A percentile compares a stretch with the other conserved stretches of the same genome.
Evolutionary conservation across 2,329 filamentous ascomycete genomes (phyloP).

Genomic region (Hypoxylon sp.): DNA sequence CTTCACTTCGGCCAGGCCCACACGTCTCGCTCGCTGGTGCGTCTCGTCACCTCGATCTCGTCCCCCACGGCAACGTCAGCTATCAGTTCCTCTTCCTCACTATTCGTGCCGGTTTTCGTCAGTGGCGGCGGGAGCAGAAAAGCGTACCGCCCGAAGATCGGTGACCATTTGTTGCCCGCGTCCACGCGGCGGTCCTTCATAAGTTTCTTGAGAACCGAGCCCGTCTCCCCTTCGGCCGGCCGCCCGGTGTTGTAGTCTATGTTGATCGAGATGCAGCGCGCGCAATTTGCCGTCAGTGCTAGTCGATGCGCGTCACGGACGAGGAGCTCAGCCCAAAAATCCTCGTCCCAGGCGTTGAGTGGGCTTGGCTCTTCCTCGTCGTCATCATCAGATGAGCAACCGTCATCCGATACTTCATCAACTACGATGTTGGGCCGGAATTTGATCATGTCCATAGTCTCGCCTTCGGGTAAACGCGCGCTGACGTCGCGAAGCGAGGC

Average conservation of each 20-base stretch:
- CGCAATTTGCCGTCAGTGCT: slow-evolving; percentile 77
- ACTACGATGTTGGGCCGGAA: slow-evolving; percentile 83
- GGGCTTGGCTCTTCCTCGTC: not conserved
- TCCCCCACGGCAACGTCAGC: slow-evolving; percentile 68
- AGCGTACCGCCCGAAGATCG: slow-evolving; percentile 81
- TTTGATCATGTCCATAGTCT: slow-evolving; percentile 73
- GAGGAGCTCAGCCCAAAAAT: slow-evolving; percentile 77
- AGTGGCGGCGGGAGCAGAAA: slow-evolving; percentile 64
- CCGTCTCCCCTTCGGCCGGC: slow-evolving; percentile 68
- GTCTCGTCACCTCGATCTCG: slow-evolving; percentile 66
- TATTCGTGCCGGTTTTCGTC: slow-evolving; percentile 12
- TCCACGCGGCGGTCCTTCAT: slow-evolving; percentile 80
- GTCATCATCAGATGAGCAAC: slow-evolving; percentile 8
- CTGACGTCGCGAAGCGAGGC: slow-evolving; percentile 79
- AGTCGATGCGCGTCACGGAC: slow-evolving; percentile 56
- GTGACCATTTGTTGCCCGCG: slow-evolving; percentile 74
- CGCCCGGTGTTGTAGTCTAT: slow-evolving; percentile 78
- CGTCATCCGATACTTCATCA: slow-evolving; percentile 63
- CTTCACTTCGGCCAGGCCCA: slow-evolving; percentile 64
- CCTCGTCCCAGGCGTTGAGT: slow-evolving; percentile 72
- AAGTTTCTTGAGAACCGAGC: slow-evolving; percentile 77
- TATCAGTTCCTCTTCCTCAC: slow-evolving; percentile 47
- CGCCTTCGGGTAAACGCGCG: slow-evolving; percentile 64
- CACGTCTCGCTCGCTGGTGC: slow-evolving; percentile 66
- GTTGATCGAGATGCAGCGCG: slow-evolving; percentile 77